phyloP scores from a whole-genome alignment of 1,284 basidiomycete species.

The Testicularia cyperi region DNA sequence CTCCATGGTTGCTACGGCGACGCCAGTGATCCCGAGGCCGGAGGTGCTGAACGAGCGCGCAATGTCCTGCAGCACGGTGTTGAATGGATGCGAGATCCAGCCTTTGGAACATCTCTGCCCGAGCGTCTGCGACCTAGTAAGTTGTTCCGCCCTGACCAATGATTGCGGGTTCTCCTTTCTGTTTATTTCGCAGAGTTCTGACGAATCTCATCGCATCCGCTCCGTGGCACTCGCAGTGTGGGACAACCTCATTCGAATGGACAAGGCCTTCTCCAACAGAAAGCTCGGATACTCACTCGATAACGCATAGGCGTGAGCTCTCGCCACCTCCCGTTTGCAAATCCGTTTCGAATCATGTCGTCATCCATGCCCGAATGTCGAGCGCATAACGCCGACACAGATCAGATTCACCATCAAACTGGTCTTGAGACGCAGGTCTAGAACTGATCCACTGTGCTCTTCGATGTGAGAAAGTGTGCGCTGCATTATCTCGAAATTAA shows the following conservation, averaged over 20 bases:
- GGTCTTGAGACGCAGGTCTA: too few species aligned
- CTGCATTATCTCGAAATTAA: too few species aligned
- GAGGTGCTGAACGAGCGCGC: constrained; percentile 65
- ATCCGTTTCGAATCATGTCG: too few species aligned
- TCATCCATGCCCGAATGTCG: too few species aligned
- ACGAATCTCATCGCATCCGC: not conserved
- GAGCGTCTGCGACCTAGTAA: constrained; percentile 63
- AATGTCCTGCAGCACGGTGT: constrained; percentile 76
- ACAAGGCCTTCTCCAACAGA: constrained; percentile 62
- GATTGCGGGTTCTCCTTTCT: not conserved
- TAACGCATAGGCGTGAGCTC: too few species aligned
- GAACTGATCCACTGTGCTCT: too few species aligned
- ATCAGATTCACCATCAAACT: too few species aligned
- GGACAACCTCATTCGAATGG: constrained; percentile 67
- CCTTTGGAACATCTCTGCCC: constrained; percentile 66
- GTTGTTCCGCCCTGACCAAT: constrained; percentile 5
- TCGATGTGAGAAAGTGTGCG: too few species aligned
- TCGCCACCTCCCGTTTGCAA: too few species aligned
- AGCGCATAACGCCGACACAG: too few species aligned
- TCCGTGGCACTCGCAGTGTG: constrained; percentile 65
- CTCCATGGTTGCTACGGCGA: constrained; percentile 73
- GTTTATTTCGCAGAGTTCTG: too few species aligned
- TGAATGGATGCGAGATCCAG: constrained; percentile 70
- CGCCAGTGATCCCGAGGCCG: constrained; percentile 4
- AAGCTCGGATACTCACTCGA: constrained; percentile 53